Percentiles rank a stretch among this genome's conserved stretches.
Conservation (phyloP, 1,284 basidiomycete genomes). For the Fomitopsis betulina region DNA sequence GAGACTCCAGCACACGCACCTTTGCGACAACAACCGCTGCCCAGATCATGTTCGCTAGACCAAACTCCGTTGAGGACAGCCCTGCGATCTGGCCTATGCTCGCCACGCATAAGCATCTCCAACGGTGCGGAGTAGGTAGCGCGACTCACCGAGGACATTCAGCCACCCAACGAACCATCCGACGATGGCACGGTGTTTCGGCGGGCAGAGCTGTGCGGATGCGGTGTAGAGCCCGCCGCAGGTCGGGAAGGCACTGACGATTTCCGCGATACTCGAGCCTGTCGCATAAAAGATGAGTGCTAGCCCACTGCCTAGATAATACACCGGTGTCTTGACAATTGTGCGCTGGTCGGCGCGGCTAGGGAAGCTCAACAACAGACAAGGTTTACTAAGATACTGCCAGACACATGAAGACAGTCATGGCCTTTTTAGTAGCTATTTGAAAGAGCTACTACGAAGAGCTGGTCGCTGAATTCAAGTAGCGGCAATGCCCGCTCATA, state of each 20-base stretch:
- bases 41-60: conserved; percentile 86
- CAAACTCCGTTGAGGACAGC: conserved; percentile 85
- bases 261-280: conserved; percentile 74
- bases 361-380: too few species aligned
- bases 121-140: not conserved
- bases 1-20: conserved; percentile 24
- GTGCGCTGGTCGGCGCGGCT: too few species aligned
- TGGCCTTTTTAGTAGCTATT: too few species aligned
- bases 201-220: conserved; percentile 71
- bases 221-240: conserved; percentile 82
- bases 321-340: too few species aligned
- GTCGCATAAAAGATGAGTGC: not conserved
- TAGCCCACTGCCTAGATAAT: too few species aligned
- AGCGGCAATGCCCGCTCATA: too few species aligned
- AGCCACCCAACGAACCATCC: conserved; percentile 85
- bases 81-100: conserved; percentile 67
- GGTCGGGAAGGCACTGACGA: conserved; percentile 78
- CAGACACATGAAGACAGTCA: too few species aligned
- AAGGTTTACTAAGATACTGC: too few species aligned
- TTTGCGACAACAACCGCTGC: conserved; percentile 63
- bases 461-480: too few species aligned
- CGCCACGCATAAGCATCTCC: not conserved
- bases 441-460: too few species aligned
- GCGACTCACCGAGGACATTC: conserved; percentile 76
- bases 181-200: conserved; percentile 57